Percentiles rank a stretch among this genome's conserved stretches.
phyloP scores from a whole-genome alignment of 2,329 filamentous ascomycete species.

The Magnaporthales sp. region DNA sequence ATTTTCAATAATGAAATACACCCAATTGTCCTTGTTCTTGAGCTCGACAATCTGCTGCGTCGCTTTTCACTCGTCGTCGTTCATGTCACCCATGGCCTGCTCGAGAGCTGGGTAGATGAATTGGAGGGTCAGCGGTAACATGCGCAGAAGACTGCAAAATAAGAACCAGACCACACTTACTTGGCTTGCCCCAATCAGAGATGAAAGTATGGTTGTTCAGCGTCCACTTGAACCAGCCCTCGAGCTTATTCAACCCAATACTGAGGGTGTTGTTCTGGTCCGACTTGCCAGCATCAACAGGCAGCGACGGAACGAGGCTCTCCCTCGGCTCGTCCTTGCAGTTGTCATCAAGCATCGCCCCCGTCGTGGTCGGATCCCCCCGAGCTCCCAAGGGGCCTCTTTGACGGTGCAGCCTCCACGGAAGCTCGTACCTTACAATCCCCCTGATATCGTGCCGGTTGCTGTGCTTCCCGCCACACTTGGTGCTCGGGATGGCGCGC shows the following conservation, averaged over 20 bases:
- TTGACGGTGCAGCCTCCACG: too few relatives aligned
- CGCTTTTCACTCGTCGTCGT: background rate
- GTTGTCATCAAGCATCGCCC: background rate
- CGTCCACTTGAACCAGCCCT: slow-evolving; percentile 15
- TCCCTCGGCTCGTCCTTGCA: slow-evolving; percentile 17
- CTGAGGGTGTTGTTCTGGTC: slow-evolving; percentile 5
- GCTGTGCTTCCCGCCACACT: slow-evolving; percentile 15
- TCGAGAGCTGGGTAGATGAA: slow-evolving; percentile 5
- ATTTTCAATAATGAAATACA: slow-evolving; percentile 11
- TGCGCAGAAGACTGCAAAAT: too few relatives aligned
- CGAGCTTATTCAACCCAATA: slow-evolving; percentile 4
- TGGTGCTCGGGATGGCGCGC: background rate
- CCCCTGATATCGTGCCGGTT: background rate
- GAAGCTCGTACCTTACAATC: slow-evolving; percentile 4
- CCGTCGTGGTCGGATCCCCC: background rate
- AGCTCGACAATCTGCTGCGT: slow-evolving; percentile 2
- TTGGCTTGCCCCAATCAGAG: slow-evolving; percentile 16
- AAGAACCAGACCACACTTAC: background rate
- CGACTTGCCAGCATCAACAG: slow-evolving; percentile 11
- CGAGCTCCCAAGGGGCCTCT: too few relatives aligned
- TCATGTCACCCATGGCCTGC: slow-evolving; percentile 9
- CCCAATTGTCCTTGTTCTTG: slow-evolving; percentile 9
- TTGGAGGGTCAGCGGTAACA: too few relatives aligned
- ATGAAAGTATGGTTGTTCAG: slow-evolving; percentile 14
- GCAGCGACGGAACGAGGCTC: slow-evolving; percentile 17